Percentiles rank a stretch among this genome's conserved stretches.
These are phyloP conservation scores for Taxillus chinensis DNA, from an alignment of 164 flowering plant genomes.

Conservation along the genomic window DNA sequence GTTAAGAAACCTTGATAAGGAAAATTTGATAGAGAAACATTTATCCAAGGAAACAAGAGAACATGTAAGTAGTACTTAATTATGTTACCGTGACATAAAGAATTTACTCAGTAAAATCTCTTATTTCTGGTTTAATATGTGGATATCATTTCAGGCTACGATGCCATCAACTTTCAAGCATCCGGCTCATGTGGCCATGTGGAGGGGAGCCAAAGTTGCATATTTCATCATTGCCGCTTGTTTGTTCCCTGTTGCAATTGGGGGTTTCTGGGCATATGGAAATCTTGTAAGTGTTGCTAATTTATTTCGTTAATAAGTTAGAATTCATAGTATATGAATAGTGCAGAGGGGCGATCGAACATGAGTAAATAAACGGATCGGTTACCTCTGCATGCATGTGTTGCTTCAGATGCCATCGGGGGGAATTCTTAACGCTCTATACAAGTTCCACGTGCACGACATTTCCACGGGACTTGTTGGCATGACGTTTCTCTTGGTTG, in stretches of 20 bases:
- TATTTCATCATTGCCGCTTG: constrained; percentile 91
- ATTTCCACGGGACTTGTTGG: constrained; percentile 90
- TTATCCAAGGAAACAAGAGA: no score
- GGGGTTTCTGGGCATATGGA: constrained; percentile 98
- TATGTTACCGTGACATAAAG: no score
- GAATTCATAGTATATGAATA: no score
- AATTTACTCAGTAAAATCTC: no score
- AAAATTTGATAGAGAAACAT: no score
- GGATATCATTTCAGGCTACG: constrained; percentile 47
- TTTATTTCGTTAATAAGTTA: no score
- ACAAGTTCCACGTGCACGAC: constrained; percentile 73
- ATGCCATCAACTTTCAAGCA: constrained; percentile 99
- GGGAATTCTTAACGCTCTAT: constrained; percentile 77
- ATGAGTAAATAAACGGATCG: no score
- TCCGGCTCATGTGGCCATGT: constrained; percentile 98
- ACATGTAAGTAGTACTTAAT: no score
- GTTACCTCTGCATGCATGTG: neutral
- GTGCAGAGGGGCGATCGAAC: no score
- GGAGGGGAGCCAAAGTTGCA: constrained; percentile 98
- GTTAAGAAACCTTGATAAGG: no score
- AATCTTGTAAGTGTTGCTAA: constrained; percentile 59
- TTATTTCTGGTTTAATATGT: no score
- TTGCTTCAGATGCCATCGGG: constrained; percentile 76
- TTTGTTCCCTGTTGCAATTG: constrained; percentile 87
- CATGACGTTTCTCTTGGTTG: constrained; percentile 82